Evolutionary conservation across 2,329 filamentous ascomycete genomes (phyloP), one percentile per base, ranked within the genome.

Genomic region (Cytospora piceae): DNA sequence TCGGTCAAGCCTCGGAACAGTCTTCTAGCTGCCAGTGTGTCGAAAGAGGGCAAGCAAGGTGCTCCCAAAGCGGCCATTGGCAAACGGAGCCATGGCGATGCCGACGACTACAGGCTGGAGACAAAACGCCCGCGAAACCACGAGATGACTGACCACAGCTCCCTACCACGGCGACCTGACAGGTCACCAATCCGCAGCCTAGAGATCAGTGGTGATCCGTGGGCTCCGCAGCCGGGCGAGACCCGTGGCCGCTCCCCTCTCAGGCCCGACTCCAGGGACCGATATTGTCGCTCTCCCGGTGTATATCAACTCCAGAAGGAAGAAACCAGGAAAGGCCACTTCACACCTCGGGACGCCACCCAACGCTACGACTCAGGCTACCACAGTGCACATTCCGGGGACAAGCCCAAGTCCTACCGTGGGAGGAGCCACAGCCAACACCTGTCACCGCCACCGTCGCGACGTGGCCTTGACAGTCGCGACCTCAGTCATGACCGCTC

Each of bases 361-460:
- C 66, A 63, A n/a, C 65, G 67, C 37, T 64, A 63, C 42, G 67
- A 66, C 56, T 68, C 67, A 17, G 63, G 66, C 2, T 68, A 69
- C 12, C 66, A 64, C 4, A 69, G 66, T 34, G 56, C 53, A 11
- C 39, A 56, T 37, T 66, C 63, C 3, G 56, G 52, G 29, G 67
- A 66, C 11, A 68, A 49, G 58, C 22, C 37, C 34, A 62, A 58
- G 6, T 27, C 51, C 2, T 46, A 63, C n/a, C 59, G 63, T 15
- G 59, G 65, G 20, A 61, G 61, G 24, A 59, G 56, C 27, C 24
- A 24, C 17, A 64, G 39, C 29, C 63, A 29, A 34, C 66, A 56
- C 24, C 63, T 61, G 22, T 68, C 66, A 14, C 63, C 66, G 15
- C 66, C 63, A 14, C 55, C 58, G 5, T 56, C 59, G 54, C 62